Base-by-base conservation (phyloP, 345 rosid species). In the Eucalyptus cloeziana region DNA sequence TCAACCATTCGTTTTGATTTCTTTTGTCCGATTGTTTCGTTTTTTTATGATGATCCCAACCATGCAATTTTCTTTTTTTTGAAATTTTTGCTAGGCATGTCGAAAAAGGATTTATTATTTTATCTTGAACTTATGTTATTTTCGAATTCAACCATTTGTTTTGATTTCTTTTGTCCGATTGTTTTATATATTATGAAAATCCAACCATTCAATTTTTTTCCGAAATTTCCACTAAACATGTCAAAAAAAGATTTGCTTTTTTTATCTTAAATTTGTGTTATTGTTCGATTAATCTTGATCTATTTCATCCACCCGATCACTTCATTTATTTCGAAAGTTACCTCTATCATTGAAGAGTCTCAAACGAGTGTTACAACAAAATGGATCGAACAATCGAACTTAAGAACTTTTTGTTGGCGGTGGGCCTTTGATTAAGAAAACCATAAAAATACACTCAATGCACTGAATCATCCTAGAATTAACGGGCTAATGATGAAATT, bases 281-380 rank as follows among this genome's bases (percentile, higher is more conserved):
- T n/a, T n/a, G 8, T 62, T 62, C 30, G 4, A 52, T 30, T 27
- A 8, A 13, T 13, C 30, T 62, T 27, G 3, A 64, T 12, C 5
- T 3, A 52, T 52, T 0, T 52, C 24, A 52, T 52, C 24, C 24
- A 19, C 58, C 58, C 25, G 3, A 52, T 19, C 58, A 52, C 24
- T 52, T 52, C 24, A 52, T 52, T 64, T 30, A 30, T 13, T 64
- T 64, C 37, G 3, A 64, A 30, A 30, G 17, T 64, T 14, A 25
- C 17, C 4, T 6, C 33, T 14, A 12, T n/a, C 4, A 3, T 30
- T 7, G 17, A 30, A 4, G 33, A 13, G 5, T 31, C 33, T 30
- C 13, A 31, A 7, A n/a, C 5, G 0, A n/a, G 37, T 64, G 9
- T 27, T 11, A 12, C 0, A 0, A 12, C 14, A 12, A 58, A 60